Conservation (phyloP, 1,284 basidiomycete species). For the Pholiota adiposa region DNA sequence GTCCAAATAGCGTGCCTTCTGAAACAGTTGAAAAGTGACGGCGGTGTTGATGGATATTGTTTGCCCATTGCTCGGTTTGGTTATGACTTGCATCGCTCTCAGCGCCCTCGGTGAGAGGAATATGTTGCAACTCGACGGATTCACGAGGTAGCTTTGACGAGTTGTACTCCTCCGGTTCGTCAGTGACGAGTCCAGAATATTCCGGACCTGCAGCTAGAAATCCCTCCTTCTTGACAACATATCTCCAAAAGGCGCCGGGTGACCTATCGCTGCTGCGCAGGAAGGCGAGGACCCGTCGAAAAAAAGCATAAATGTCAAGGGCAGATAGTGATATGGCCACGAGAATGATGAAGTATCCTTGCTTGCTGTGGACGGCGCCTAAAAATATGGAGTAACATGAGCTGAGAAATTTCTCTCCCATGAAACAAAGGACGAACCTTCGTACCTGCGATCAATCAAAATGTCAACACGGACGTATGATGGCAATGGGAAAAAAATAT, state of each 20-base stretch:
- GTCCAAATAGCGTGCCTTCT: slow-evolving; percentile 55
- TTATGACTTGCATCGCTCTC: slow-evolving; percentile 18
- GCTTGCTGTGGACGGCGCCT: slow-evolving; percentile 59
- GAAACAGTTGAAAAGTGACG: slow-evolving; percentile 50
- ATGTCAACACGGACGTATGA: slow-evolving; percentile 17
- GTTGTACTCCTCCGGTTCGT: slow-evolving; percentile 60
- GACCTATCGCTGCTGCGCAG: slow-evolving; percentile 45
- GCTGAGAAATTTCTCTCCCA: not conserved
- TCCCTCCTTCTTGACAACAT: slow-evolving; percentile 50
- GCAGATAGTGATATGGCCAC: slow-evolving; percentile 60
- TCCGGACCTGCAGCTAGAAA: slow-evolving; percentile 34
- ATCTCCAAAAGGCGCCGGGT: slow-evolving; percentile 56
- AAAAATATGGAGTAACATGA: slow-evolving; percentile 5
- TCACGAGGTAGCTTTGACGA: slow-evolving; percentile 33
- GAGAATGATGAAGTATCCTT: slow-evolving; percentile 66
- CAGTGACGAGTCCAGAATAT: slow-evolving; percentile 58
- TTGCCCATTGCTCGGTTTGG: slow-evolving; percentile 48
- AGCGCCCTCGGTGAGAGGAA: slow-evolving; percentile 29
- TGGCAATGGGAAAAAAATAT: slow-evolving; percentile 10
- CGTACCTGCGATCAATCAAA: slow-evolving; percentile 57
- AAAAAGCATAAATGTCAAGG: slow-evolving; percentile 55
- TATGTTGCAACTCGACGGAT: slow-evolving; percentile 38
- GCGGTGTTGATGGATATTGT: slow-evolving; percentile 45
- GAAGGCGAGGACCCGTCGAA: slow-evolving; percentile 54
- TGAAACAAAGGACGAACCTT: slow-evolving; percentile 42